Percentiles rank a stretch among this genome's conserved stretches.
These are phyloP conservation scores for Linanthus parryae DNA, from an alignment of 148 eudicot genomes.

Conservation along the genomic window DNA sequence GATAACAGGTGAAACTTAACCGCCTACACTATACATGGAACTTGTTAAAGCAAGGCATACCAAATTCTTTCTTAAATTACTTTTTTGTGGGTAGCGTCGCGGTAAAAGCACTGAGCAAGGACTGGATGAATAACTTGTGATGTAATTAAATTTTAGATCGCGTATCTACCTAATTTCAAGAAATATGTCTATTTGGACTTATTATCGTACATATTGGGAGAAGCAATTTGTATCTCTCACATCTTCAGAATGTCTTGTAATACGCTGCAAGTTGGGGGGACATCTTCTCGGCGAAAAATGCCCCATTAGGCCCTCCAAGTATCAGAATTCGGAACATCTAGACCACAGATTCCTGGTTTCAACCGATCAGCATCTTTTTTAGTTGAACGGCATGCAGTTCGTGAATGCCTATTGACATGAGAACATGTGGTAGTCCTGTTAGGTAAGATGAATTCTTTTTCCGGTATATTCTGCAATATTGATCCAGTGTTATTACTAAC, in stretches of 20 bases:
- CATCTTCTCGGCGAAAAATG: conserved; percentile 77
- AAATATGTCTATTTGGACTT: no score
- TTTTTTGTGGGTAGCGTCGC: conserved; percentile 64
- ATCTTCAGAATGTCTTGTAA: conserved; percentile 51
- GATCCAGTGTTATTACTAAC: conserved; percentile 55
- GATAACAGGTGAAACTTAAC: no score
- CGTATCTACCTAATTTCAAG: no score
- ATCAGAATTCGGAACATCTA: conserved; percentile 21
- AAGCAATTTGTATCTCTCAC: conserved; percentile 19
- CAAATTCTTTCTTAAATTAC: conserved; percentile 80
- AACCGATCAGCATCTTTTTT: no score
- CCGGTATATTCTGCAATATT: conserved; percentile 28
- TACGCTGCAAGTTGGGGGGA: conserved; percentile 72
- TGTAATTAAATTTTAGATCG: no score
- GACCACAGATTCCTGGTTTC: no score
- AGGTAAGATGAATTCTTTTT: conserved; percentile 24
- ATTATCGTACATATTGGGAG: conserved; percentile 40
- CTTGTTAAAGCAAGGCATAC: conserved; percentile 34
- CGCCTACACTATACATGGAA: no score
- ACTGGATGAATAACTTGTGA: conserved; percentile 75
- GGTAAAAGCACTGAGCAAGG: conserved; percentile 67
- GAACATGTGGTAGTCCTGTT: conserved; percentile 34
- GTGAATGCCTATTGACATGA: conserved; percentile 26
- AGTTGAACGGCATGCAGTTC: conserved; percentile 11
- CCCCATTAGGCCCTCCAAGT: conserved; percentile 82